phyloP scores from a whole-genome alignment of 495 filamentous ascomycete species.

The Xylaria telfairii region DNA sequence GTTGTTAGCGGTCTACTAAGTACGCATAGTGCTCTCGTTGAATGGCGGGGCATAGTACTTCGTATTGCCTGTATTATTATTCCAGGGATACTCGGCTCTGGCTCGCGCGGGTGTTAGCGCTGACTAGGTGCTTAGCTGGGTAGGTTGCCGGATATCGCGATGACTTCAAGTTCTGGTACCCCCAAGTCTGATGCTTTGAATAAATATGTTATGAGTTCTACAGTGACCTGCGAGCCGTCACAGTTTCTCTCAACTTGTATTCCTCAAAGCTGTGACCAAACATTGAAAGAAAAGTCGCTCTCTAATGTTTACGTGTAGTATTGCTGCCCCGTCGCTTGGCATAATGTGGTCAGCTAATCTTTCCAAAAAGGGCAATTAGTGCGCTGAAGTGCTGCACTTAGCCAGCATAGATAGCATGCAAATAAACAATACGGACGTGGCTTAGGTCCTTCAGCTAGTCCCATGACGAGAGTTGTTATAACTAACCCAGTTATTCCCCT shows the following conservation, averaged over 20 bases:
- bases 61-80: neutral
- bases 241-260: neutral
- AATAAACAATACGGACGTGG: neutral
- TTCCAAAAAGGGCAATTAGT: neutral
- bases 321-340: no score
- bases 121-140: no score
- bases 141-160: no score
- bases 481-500: neutral
- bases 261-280: neutral
- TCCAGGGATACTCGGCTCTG: no score
- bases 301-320: no score
- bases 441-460: neutral
- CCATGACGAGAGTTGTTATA: neutral
- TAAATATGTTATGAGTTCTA: no score
- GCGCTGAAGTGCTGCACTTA: neutral
- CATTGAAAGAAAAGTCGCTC: no score
- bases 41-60: neutral
- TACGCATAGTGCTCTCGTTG: neutral
- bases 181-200: neutral
- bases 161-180: neutral
- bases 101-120: no score
- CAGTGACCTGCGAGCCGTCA: neutral
- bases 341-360: neutral
- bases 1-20: no score
- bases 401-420: neutral